Evolutionary conservation across 305 asterid species (phyloP), one percentile per base, ranked within the genome.

Genomic region (Salvia sclarea): DNA sequence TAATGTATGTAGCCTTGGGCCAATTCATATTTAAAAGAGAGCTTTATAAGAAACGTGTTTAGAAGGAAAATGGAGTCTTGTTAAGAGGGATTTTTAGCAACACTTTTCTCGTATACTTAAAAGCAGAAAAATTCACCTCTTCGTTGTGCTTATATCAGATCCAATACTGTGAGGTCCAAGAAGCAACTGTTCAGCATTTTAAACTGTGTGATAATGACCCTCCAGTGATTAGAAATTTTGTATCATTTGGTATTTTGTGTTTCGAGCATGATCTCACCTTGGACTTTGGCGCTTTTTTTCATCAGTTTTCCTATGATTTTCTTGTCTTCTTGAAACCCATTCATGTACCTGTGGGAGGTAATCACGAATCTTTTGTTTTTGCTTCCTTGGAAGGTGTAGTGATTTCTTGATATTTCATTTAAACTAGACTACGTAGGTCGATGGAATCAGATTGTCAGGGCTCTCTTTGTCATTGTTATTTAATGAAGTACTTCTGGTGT

Each of bases 251-350:
- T 31, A 21, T 11, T 9, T 14, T 44, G 31, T 52, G 9, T 35
- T 31, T 30, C 1, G 2, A 66, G 44, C 43, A 30, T 55, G 60
- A 33, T 20, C 35, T 7, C 50, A 20, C 62, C 3, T 6, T 6
- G 5, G 49, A 43, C 54, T 53, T 52, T 45, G 18, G 28, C 37
- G 1, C 52, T 12, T n/a, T 48, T 28, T 8, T 66, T 28, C 57
- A 13, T 40, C 12, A 18, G 54, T 66, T 67, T 28, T 30, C 67
- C 4, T 25, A 18, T n/a, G 5, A 62, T 12, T 24, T 54, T 58
- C 70, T 37, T 17, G 24, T 62, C 64, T 4, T 28, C 18, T 68
- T 13, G 38, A 20, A 72, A 22, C 40, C 57, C 21, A 33, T 37
- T 17, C 5, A 2, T 18, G 14, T 25, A 13, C 61, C 45, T 55